These are phyloP conservation scores for Cylindrotheca closterium DNA, from an alignment of 108 stramenopile species.

Conservation along the genomic window DNA sequence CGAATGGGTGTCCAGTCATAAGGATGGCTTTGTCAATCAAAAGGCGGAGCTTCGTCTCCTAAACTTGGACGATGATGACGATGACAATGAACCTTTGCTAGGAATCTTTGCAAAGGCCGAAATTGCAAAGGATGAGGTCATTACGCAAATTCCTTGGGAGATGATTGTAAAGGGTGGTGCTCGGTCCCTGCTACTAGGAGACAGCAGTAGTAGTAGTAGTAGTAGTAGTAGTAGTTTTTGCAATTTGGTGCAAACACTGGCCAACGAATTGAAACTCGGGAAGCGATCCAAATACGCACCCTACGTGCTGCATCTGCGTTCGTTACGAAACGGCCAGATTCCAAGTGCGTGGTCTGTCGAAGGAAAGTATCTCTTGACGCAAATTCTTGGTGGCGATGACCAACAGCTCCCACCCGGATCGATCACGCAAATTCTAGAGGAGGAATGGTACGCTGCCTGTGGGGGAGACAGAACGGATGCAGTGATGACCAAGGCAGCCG, in stretches of 20 bases:
- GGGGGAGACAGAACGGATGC: background rate
- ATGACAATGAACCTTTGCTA: no score
- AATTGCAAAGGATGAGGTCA: conserved; percentile 21
- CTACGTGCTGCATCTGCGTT: conserved; percentile 54
- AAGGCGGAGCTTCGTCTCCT: no score
- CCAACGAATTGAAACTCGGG: conserved; percentile 41
- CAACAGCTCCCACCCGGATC: conserved; percentile 3
- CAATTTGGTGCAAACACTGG: conserved; percentile 17
- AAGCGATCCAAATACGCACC: conserved; percentile 62
- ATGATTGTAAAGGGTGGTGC: no score
- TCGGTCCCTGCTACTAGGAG: conserved; percentile 4
- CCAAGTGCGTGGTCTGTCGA: conserved; percentile 10
- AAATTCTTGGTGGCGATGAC: conserved; percentile 16
- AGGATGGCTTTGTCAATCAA: no score
- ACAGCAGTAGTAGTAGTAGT: background rate
- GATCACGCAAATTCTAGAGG: background rate
- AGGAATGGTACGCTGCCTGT: conserved; percentile 19
- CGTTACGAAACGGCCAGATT: conserved; percentile 6
- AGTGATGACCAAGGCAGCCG: background rate
- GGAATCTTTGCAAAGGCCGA: conserved; percentile 43
- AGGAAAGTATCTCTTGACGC: conserved; percentile 18
- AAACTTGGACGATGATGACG: no score
- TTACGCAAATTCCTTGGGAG: conserved; percentile 38
- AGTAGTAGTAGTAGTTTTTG: conserved; percentile 17
- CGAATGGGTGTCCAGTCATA: no score